phyloP scores from a whole-genome alignment of 306 rosid species.

The Purshia tridentata region DNA sequence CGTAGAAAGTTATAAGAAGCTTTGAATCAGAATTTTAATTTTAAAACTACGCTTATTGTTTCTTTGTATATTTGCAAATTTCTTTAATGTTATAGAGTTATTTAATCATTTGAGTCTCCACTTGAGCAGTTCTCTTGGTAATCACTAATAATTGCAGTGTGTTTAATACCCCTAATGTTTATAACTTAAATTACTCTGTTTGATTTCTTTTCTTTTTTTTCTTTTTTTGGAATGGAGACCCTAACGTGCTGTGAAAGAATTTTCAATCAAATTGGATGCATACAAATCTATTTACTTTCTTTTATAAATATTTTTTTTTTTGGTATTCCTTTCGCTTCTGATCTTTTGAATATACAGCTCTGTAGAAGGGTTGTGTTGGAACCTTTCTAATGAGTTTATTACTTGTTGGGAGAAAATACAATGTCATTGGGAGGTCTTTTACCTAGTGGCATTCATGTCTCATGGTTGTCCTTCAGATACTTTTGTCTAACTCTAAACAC shows the following conservation, averaged over 20 bases:
- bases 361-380: not conserved
- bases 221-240: not conserved
- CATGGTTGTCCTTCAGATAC: not conserved
- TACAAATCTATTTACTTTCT: not conserved
- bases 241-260: not conserved
- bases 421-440: not conserved
- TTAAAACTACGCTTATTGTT: not conserved
- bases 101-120: not conserved
- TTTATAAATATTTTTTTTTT: not conserved
- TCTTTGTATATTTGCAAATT: not conserved
- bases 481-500: not conserved
- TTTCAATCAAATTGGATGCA: not conserved
- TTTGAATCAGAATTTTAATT: not conserved
- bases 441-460: not conserved
- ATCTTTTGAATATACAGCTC: not conserved
- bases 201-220: not conserved
- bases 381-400: not conserved
- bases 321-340: not conserved
- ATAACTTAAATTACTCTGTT: not conserved
- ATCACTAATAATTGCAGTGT: not conserved
- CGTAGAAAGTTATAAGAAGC: not conserved
- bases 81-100: not conserved
- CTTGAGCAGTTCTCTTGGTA: constrained; percentile 14
- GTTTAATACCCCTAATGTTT: constrained; percentile 3
- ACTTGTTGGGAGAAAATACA: not conserved